phyloP scores from a whole-genome alignment of 176 grass and related monocot genomes.

The Avena eriantha region DNA sequence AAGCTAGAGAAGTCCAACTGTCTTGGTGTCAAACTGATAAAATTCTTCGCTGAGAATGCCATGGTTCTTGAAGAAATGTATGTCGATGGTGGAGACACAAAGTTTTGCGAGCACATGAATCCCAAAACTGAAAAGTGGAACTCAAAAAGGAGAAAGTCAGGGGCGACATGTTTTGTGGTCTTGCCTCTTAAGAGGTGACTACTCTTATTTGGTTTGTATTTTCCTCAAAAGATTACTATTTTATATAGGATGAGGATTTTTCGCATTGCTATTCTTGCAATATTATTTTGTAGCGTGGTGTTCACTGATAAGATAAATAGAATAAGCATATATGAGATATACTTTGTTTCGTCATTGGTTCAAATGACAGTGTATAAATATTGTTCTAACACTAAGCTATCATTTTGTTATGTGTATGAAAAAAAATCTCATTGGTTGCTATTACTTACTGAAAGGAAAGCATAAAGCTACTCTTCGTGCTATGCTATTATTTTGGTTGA shows the following conservation, averaged over 20 bases:
- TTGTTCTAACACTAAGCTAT: too few relatives aligned
- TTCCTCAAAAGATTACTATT: neutral
- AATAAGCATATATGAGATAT: too few relatives aligned
- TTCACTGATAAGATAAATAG: too few relatives aligned
- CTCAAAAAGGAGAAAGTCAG: neutral
- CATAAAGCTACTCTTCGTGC: too few relatives aligned
- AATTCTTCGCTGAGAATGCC: neutral
- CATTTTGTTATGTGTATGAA: too few relatives aligned
- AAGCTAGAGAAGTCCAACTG: neutral
- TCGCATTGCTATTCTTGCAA: too few relatives aligned
- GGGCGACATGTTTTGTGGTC: neutral
- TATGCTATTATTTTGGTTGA: too few relatives aligned
- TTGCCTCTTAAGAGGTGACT: neutral
- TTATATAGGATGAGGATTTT: neutral
- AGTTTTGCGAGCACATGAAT: neutral
- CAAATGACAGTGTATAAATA: too few relatives aligned
- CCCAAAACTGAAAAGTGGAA: neutral
- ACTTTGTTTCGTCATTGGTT: too few relatives aligned
- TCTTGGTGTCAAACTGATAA: conserved; percentile 1
- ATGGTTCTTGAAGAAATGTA: conserved; percentile 1
- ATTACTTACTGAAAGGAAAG: too few relatives aligned
- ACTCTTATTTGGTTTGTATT: neutral
- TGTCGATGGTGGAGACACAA: neutral
- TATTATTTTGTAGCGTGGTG: too few relatives aligned
- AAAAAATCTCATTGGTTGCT: too few relatives aligned